Conservation (phyloP, 208 protist genomes). For the Herpetomonas tarakana region DNA sequence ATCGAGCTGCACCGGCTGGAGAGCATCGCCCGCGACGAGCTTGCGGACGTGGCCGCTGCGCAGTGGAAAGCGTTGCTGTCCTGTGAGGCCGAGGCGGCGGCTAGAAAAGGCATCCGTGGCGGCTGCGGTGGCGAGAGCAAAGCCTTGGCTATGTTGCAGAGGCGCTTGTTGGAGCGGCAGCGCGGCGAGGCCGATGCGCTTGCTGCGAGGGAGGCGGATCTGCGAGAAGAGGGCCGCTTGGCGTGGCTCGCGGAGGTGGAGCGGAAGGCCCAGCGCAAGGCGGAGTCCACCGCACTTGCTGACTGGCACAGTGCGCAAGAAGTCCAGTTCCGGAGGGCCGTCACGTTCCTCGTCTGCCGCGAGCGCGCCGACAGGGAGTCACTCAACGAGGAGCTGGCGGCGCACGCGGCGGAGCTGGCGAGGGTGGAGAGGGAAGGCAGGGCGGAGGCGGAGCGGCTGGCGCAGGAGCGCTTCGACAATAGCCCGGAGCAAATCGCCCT, state of each 20-base stretch:
- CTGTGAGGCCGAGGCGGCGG: slow-evolving; percentile 5
- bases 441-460: slow-evolving; percentile 46
- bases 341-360: slow-evolving; percentile 51
- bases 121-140: slow-evolving; percentile 1
- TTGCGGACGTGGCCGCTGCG: slow-evolving; percentile 13
- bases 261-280: slow-evolving; percentile 1
- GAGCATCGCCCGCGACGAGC: slow-evolving; percentile 15
- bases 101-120: background rate
- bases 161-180: slow-evolving; percentile 20
- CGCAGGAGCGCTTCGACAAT: slow-evolving; percentile 65
- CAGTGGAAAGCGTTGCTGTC: slow-evolving; percentile 16
- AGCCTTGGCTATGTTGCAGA: slow-evolving; percentile 7
- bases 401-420: slow-evolving; percentile 15
- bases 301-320: slow-evolving; percentile 12
- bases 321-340: slow-evolving; percentile 37
- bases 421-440: slow-evolving; percentile 20
- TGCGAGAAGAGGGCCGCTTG: slow-evolving; percentile 42
- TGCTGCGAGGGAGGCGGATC: slow-evolving; percentile 12
- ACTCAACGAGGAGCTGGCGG: slow-evolving; percentile 22
- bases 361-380: slow-evolving; percentile 25
- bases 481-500: slow-evolving; percentile 75
- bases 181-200: slow-evolving; percentile 7
- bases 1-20: slow-evolving; percentile 22
- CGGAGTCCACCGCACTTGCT: slow-evolving; percentile 12
- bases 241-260: slow-evolving; percentile 47